A percentile compares a stretch with the other conserved stretches of the same genome.
These are phyloP conservation scores for Yarrowia keelungensis DNA, from an alignment of 805 yeast genomes.

Conservation along the genomic window DNA sequence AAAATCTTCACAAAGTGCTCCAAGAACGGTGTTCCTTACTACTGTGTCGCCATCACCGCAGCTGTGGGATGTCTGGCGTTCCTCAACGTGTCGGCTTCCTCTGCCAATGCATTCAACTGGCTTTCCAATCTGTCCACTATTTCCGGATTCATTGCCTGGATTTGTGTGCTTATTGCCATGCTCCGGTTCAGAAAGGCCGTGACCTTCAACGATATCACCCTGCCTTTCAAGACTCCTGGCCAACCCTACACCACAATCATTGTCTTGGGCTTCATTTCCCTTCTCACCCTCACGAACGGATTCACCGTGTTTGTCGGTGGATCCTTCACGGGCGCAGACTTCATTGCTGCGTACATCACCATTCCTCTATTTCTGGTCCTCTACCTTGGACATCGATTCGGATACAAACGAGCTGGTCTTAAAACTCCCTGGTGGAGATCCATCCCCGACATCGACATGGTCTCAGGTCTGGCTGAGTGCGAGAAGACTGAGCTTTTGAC, in stretches of 20 bases:
- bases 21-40: conserved; percentile 73
- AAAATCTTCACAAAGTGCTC: conserved; percentile 65
- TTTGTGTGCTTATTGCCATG: conserved; percentile 60
- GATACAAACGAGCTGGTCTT: conserved; percentile 53
- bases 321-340: conserved; percentile 61
- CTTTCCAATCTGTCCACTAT: conserved; percentile 69
- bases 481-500: conserved; percentile 63
- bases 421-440: conserved; percentile 37
- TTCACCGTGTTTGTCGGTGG: conserved; percentile 66
- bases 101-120: conserved; percentile 67
- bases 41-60: conserved; percentile 70
- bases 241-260: conserved; percentile 68
- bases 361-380: conserved; percentile 62
- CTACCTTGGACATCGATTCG: conserved; percentile 62
- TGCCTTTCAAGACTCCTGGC: conserved; percentile 62
- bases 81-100: conserved; percentile 66
- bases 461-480: conserved; percentile 60
- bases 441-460: conserved; percentile 63
- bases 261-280: conserved; percentile 56
- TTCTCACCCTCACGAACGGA: conserved; percentile 71
- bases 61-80: conserved; percentile 66
- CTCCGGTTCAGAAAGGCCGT: conserved; percentile 71
- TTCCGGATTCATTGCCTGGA: conserved; percentile 72
- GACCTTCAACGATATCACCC: conserved; percentile 56
- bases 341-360: conserved; percentile 75